Evolutionary conservation across 108 stramenopile species (phyloP).

Genomic region (Discostella pseudostelligera): DNA sequence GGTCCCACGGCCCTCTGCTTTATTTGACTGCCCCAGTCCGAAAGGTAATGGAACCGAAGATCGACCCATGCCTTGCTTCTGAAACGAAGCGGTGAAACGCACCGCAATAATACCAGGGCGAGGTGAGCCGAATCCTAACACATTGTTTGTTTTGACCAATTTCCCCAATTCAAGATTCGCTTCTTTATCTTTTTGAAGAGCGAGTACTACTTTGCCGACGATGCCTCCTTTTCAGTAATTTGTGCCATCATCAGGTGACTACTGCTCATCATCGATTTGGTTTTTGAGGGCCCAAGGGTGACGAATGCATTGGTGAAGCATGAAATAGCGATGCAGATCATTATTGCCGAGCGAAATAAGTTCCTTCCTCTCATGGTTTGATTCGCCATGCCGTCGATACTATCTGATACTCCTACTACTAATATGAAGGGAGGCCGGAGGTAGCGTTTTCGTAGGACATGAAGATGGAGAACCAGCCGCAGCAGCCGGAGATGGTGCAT

Average conservation of each 20-base stretch:
- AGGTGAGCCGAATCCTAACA: conserved; percentile 76
- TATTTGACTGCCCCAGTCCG: conserved; percentile 73
- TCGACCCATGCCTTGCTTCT: conserved; percentile 65
- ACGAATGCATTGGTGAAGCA: background rate
- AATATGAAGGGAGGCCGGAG: too few species aligned
- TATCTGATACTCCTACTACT: too few species aligned
- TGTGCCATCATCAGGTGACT: conserved; percentile 44
- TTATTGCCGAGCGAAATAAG: background rate
- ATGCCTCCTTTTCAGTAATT: conserved; percentile 65
- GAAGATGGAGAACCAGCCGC: too few species aligned
- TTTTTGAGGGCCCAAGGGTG: background rate
- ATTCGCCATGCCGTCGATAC: too few species aligned
- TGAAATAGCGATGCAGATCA: conserved; percentile 5
- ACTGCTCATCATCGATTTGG: background rate
- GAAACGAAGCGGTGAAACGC: conserved; percentile 81
- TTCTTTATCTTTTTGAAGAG: conserved; percentile 61
- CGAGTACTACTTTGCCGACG: conserved; percentile 68
- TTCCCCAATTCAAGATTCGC: conserved; percentile 74
- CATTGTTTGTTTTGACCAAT: conserved; percentile 62
- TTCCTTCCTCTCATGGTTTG: conserved; percentile 1
- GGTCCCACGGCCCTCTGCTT: conserved; percentile 70
- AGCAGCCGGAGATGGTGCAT: too few species aligned
- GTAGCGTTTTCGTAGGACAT: too few species aligned
- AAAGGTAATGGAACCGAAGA: conserved; percentile 66
- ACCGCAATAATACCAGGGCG: conserved; percentile 58